Evolutionary conservation across 495 filamentous ascomycete genomes (phyloP), one percentile per base, ranked within the genome.

Genomic region (Penicillium paradoxum): DNA sequence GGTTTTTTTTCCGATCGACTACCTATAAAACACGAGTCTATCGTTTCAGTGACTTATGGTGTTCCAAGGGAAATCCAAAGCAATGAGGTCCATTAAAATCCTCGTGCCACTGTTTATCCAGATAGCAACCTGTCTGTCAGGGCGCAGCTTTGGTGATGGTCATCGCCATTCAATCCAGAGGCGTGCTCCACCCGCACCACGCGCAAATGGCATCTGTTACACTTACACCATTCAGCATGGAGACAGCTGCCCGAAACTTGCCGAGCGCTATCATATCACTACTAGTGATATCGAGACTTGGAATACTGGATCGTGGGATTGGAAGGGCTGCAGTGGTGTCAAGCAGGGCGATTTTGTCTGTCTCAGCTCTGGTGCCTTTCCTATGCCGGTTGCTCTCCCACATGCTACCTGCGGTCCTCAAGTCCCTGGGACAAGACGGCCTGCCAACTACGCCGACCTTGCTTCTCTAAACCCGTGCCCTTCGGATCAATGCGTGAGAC

Each of bases 321-420:
- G 59, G 59, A 13, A 15, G 15, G 56, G 56, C 5, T 63, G 59
- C 19, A 11, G 15, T 1, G 11, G 42, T 10, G 0, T 59, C 1
- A 37, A 41, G 18, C 41, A 40, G 7, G 59, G 56, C 3, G 29
- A 18, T 25, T 51, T 59, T 15, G 53, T 63, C 2, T 59, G 59
- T 41, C 29, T 63, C 4, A 52, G 56, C 38, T 17, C 53, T 25
- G 59, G 59, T 8, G 10, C 25, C 14, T 50, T 51, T 40, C 50
- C 59, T 2, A 63, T 63, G 59, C 59, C 56, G 10, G 53, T 53
- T n/a, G 56, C 56, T 33, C 46, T 59, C 30, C 49, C 59, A 8
- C 30, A 54, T 15, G 56, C 59, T 36, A 33, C 42, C 9, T 63
- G 59, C 41, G 59, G 59, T n/a, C 59, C 59, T 15, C 56, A 54